Base-by-base conservation (phyloP, 768 basidiomycete species). In the Russula brevipes region DNA sequence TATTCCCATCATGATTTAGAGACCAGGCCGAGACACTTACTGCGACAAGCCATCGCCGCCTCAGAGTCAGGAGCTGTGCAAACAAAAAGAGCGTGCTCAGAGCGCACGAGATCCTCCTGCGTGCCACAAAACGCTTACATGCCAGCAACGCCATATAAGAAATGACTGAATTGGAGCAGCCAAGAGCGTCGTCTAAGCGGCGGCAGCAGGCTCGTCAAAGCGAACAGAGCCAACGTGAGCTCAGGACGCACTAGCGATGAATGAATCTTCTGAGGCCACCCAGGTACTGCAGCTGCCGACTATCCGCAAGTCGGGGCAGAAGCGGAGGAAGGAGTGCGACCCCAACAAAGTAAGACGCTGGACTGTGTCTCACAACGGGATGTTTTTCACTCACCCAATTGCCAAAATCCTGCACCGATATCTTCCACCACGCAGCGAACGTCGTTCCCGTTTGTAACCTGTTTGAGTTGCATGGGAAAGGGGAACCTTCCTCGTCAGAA, bases 91-190 rank as follows among this genome's bases (percentile, higher is more conserved):
- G 39, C 35, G 6, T 12, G 41, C 47, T 24, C 3, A 36, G 49
- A 56, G 47, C 7, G 16, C 8, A 36, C 1, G 9, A 16, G 31
- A 1, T 19, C 17, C 14, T 31, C 35, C 16, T 31, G 2, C 16
- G 17, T n/a, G 6, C 19, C 16, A 17, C 8, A 16, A 49, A 50
- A 54, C 11, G 50, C 69, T 30, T 31, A 73, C 71, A 36, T 60
- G 57, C 72, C 72, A 72, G 61, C 72, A 73, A 31, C 72, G 64
- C 69, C 70, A 70, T 35, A 68, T 71, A 11, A 71, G 63, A 55
- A 72, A 73, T 1, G 63, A 63, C 54, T 73, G 72, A n/a, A 73
- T 66, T 0, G 72, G 72, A 10, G 68, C 62, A 1, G 72, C 69
- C 57, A 73, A 68, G 14, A 66, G 19, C 7, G 66, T 58, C 7